Percentiles rank a stretch among this genome's conserved stretches.
phyloP scores from a whole-genome alignment of 1,284 basidiomycete genomes.

The Ganoderma lucidum region DNA sequence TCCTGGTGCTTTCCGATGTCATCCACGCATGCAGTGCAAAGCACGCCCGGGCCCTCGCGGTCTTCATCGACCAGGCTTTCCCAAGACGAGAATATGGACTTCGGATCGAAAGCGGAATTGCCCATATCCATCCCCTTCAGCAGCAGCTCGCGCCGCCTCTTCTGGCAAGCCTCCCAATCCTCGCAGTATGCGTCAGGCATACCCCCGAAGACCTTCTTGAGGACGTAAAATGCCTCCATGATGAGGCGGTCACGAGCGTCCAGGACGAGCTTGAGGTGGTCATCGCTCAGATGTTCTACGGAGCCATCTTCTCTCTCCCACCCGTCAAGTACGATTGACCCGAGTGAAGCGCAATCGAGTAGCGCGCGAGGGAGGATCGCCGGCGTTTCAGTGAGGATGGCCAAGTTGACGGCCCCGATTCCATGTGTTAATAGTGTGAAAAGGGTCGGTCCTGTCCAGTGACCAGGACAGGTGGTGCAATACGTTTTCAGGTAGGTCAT shows the following conservation, averaged over 20 bases:
- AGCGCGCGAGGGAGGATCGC: background rate
- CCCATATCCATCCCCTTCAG: background rate
- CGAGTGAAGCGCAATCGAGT: background rate
- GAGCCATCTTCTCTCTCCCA: conserved; percentile 5
- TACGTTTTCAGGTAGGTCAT: conserved; percentile 1
- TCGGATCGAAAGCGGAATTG: background rate
- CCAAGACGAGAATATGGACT: background rate
- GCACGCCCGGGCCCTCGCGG: background rate
- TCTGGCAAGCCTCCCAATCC: background rate
- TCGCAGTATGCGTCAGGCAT: background rate
- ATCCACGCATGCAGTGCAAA: background rate
- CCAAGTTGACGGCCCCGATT: conserved; percentile 1
- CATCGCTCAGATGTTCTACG: background rate
- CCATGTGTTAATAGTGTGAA: background rate
- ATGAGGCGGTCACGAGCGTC: background rate
- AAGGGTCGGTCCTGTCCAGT: background rate
- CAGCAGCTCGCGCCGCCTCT: background rate
- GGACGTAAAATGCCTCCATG: background rate
- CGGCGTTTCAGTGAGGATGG: background rate
- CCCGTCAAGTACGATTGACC: background rate
- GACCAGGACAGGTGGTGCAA: background rate
- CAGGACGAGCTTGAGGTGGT: background rate
- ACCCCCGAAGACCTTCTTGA: background rate
- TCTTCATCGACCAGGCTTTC: background rate
- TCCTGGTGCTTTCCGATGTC: background rate